Evolutionary conservation across 257 asterid species (phyloP).

Genomic region (Solanum sejunctum): DNA sequence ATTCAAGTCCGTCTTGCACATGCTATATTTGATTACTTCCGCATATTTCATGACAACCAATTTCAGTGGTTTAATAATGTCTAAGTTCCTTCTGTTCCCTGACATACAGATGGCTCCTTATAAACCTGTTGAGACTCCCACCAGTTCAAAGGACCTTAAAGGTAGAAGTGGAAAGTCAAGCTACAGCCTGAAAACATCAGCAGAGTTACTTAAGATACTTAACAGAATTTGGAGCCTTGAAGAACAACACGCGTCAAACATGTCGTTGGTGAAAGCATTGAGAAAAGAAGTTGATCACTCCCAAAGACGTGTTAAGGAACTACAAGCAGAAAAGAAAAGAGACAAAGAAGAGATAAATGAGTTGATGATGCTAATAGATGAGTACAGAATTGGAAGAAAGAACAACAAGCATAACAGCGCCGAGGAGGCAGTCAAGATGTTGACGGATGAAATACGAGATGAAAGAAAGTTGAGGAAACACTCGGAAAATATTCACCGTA

Average conservation of each 20-base stretch:
- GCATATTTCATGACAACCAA: not conserved
- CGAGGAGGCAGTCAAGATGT: slow-evolving; percentile 20
- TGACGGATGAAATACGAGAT: slow-evolving; percentile 34
- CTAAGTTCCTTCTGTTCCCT: not conserved
- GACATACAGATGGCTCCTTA: slow-evolving; percentile 44
- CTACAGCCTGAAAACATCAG: slow-evolving; percentile 53
- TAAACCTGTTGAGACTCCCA: slow-evolving; percentile 22
- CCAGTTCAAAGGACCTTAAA: slow-evolving; percentile 23
- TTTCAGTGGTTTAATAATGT: not conserved
- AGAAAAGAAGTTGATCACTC: slow-evolving; percentile 50
- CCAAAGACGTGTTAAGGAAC: slow-evolving; percentile 26
- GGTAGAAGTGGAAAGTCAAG: slow-evolving; percentile 42
- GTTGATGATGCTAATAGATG: slow-evolving; percentile 26
- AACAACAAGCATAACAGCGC: slow-evolving; percentile 22
- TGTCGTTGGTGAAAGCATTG: slow-evolving; percentile 45
- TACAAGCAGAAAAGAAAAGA: slow-evolving; percentile 45
- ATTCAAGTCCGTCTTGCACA: not conserved
- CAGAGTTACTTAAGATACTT: slow-evolving; percentile 69
- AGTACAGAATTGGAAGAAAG: slow-evolving; percentile 26
- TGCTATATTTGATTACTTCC: not conserved
- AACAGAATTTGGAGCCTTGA: slow-evolving; percentile 90
- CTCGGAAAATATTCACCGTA: slow-evolving; percentile 40
- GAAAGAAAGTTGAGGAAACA: slow-evolving; percentile 48
- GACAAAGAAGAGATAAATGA: slow-evolving; percentile 30
- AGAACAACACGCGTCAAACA: slow-evolving; percentile 57